These are phyloP conservation scores for Hemisphaericaspora subhashii DNA, from an alignment of 1,139 yeast species.

Conservation along the genomic window DNA sequence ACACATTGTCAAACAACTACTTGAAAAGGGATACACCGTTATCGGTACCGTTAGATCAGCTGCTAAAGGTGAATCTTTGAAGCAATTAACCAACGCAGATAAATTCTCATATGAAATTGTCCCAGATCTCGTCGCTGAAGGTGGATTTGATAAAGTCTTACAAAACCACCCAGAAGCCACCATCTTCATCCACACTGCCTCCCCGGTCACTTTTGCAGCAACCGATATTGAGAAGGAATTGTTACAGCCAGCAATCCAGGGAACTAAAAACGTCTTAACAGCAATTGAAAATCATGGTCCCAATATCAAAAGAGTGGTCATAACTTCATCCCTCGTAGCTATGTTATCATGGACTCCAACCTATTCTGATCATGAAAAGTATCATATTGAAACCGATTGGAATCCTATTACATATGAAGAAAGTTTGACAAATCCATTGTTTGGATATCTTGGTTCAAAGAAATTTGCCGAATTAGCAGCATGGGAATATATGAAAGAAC, in stretches of 20 bases:
- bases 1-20: slow-evolving; percentile 22
- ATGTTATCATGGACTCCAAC: slow-evolving; percentile 14
- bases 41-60: no score
- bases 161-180: slow-evolving; percentile 26
- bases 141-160: slow-evolving; percentile 30
- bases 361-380: slow-evolving; percentile 5
- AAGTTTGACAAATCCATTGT: slow-evolving; percentile 23
- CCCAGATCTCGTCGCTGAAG: slow-evolving; percentile 16
- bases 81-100: slow-evolving; percentile 6
- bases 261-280: slow-evolving; percentile 31
- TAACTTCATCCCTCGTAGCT: slow-evolving; percentile 33
- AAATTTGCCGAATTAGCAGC: slow-evolving; percentile 48
- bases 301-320: slow-evolving; percentile 27
- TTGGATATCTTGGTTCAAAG: slow-evolving; percentile 53
- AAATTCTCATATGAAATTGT: slow-evolving; percentile 28
- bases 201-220: slow-evolving; percentile 26
- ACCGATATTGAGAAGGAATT: slow-evolving; percentile 30
- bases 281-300: slow-evolving; percentile 27
- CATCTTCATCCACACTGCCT: slow-evolving; percentile 30
- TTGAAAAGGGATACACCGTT: slow-evolving; percentile 29
- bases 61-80: slow-evolving; percentile 28
- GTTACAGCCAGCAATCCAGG: slow-evolving; percentile 34
- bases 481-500: slow-evolving; percentile 47
- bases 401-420: slow-evolving; percentile 28
- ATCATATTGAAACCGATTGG: slow-evolving; percentile 27